Base-by-base conservation (phyloP, 495 filamentous ascomycete genomes). In the Aspergillus ellipticus region DNA sequence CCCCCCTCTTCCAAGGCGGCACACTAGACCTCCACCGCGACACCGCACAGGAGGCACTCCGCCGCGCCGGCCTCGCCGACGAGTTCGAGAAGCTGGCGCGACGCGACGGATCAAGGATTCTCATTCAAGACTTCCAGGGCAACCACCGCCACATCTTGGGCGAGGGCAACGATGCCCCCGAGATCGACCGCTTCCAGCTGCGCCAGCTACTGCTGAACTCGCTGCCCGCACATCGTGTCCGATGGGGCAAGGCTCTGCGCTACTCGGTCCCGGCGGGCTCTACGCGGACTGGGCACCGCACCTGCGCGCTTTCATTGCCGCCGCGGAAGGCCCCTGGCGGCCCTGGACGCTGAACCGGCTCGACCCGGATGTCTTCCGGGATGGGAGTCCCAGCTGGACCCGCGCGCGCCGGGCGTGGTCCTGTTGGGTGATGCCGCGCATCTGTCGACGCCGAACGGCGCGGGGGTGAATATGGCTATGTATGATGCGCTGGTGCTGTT, bases 1-100 rank as follows among this genome's bases (percentile, higher is more conserved):
- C 35, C 13, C n/a, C 35, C 2, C 35, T 39, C 1, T 39, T 39
- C 13, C 73, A 76, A 60, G 82, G 82, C 13, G 81, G 82, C 22
- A 75, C 71, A 4, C 66, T 84, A 0, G 82, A 83, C 51, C 69
- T 84, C 4, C 79, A 84, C 55, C 47, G 63, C 2, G 53, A 61
- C 9, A 66, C 70, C 0, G 80, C 81, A 0, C 78, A 81, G 37
- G 66, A 53, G 15, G 81, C 80, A 0, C 59, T 85, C 15, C 56
- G 62, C 33, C 69, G 75, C 54, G 78, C 72, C 6, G 77, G 78
- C 0, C 62, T 84, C 13, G 68, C 66, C 20, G 63, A 73, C 11
- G 68, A 78, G 47, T 83, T 84, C 63, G 43, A 55, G 5, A 66
- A 69, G 16, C 37, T 66, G 28, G 67, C 72, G 8, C 69, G 77